These are phyloP conservation scores for Neoarthrinium moseri DNA, from an alignment of 2,329 filamentous ascomycete species.

Conservation along the genomic window DNA sequence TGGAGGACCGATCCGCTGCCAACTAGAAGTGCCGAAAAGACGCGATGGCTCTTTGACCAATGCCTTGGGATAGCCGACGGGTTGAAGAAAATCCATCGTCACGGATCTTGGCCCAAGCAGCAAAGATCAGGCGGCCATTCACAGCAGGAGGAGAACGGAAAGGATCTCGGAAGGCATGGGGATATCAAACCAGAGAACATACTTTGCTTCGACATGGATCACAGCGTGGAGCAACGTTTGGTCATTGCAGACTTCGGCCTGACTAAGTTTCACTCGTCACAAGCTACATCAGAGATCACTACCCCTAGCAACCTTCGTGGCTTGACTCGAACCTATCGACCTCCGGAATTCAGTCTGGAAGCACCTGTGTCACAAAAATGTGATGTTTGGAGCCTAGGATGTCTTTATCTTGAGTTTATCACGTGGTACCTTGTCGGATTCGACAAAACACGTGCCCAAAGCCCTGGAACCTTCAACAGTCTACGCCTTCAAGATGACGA, in stretches of 20 bases:
- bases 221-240: neutral
- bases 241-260: neutral
- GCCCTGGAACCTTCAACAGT: too few species aligned
- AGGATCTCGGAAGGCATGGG: neutral
- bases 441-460: too few species aligned
- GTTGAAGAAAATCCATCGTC: conserved; percentile 13
- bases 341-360: neutral
- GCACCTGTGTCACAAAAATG: neutral
- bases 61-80: conserved; percentile 13
- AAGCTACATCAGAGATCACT: neutral
- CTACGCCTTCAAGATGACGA: too few species aligned
- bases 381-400: neutral
- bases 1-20: conserved; percentile 9
- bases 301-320: neutral
- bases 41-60: conserved; percentile 14
- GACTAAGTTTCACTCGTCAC: neutral
- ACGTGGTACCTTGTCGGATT: neutral
- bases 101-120: neutral
- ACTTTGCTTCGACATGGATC: neutral
- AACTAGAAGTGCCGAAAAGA: neutral
- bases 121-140: neutral
- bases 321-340: neutral
- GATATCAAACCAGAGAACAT: neutral
- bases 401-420: neutral
- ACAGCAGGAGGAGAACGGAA: neutral